phyloP scores from a whole-genome alignment of 1,284 basidiomycete genomes.

The Ganoderma meredithae region DNA sequence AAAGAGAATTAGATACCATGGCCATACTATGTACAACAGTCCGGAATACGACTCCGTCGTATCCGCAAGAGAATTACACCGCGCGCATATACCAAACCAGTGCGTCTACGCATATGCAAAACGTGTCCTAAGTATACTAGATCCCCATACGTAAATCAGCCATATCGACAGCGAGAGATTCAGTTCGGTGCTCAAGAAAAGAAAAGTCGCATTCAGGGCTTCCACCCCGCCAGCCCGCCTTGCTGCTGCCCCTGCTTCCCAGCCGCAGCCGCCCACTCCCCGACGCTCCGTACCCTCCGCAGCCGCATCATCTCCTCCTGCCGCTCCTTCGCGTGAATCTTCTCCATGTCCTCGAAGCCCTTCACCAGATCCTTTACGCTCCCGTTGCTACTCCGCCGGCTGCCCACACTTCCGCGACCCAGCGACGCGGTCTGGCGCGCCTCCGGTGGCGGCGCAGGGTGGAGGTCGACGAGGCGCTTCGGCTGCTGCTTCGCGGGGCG shows the following conservation, averaged over 20 bases:
- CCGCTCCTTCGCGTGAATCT: conserved; percentile 36
- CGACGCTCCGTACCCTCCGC: conserved; percentile 37
- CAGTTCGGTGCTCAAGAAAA: background rate
- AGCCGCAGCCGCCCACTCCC: conserved; percentile 35
- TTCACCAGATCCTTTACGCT: conserved; percentile 76
- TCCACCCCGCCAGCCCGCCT: conserved; percentile 34
- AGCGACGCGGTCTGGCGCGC: conserved; percentile 35
- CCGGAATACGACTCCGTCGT: conserved; percentile 17
- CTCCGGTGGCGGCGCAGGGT: conserved; percentile 51
- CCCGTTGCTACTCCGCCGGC: conserved; percentile 61
- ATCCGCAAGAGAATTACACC: background rate
- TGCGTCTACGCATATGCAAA: conserved; percentile 3
- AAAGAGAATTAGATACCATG: background rate
- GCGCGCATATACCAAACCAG: background rate
- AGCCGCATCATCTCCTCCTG: conserved; percentile 34
- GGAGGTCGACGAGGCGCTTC: conserved; percentile 61
- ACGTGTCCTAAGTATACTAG: background rate
- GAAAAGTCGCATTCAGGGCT: conserved; percentile 23
- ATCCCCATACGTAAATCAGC: conserved; percentile 2
- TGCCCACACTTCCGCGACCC: conserved; percentile 36
- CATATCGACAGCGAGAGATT: background rate
- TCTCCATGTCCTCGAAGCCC: conserved; percentile 63
- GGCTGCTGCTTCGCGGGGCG: conserved; percentile 46
- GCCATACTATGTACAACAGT: conserved; percentile 28
- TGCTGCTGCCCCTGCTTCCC: conserved; percentile 12